Base-by-base conservation (phyloP, 2,329 filamentous ascomycete genomes). In the Davidsoniella australis region DNA sequence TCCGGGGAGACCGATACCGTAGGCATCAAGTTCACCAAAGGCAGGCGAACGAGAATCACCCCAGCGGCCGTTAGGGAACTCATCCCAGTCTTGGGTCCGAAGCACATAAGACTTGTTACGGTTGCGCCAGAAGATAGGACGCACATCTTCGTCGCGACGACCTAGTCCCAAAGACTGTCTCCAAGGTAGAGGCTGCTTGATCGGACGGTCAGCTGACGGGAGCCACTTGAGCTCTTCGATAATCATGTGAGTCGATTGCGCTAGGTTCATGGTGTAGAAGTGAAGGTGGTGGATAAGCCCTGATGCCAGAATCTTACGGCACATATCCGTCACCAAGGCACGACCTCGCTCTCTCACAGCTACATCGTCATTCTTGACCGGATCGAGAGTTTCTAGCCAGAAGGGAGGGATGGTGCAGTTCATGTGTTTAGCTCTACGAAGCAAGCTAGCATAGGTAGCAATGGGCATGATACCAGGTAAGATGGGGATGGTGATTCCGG, bases 251-350 rank as follows among this genome's bases (percentile, higher is more conserved):
- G 89, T 95, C 46, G 91, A 85, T 64, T 94, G 86, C 9, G 87
- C 89, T 17, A 98, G 73, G 66, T 98, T 98, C 91, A 98, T 98
- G 53, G 91, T 98, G 69, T 98, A 98, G 66, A 98, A 98, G 65
- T 98, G 91, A 56, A 98, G 66, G 38, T 55, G 54, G 62, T 95
- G 87, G 55, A 78, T 73, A 56, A 95, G 85, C 39, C 88, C 91
- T 36, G 78, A 80, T 52, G 79, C 76, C 50, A 96, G 70, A 53
- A 98, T 76, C 66, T 82, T 85, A 53, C 82, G 79, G 64, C 91
- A 98, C 78, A 98, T 80, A 41, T 93, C 77, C 18, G 87, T 85
- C 16, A 98, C 82, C 18, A 98, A 71, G 12, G 75, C 78, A 66
- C 87, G 91, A 48, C 91, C 91, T 50, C 94, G 78, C 56, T 94